Base-by-base conservation (phyloP, 2,329 filamentous ascomycete species). In the Hypomyces rosellus region DNA sequence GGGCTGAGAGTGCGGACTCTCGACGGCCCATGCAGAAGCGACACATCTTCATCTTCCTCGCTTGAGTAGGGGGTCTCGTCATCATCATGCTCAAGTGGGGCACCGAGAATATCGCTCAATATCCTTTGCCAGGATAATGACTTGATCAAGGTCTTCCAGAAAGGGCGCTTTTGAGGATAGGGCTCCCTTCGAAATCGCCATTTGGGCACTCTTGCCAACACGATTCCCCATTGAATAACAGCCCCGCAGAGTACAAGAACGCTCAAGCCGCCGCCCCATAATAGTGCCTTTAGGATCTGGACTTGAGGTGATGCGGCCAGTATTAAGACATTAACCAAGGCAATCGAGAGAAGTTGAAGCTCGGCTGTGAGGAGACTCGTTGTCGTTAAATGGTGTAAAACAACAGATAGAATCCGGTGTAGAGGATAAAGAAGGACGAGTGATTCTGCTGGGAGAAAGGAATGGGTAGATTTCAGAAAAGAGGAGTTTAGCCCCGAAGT, bases 351-450 rank as follows among this genome's bases (percentile, higher is more conserved):
- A 9, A 99, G 75, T 60, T 96, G 89, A 39, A 96, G 76, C 67
- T 99, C 93, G 5, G 93, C 84, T 2, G 86, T 80, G 46, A 97
- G 75, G 39, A 97, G 77, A 67, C 91, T 96, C 1, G 90, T 95
- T 0, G 89, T 92, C 1, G 91, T 92, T 55, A 97, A 77, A 63
- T 88, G 84, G 60, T 88, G 82, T 50, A 97, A 67, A 30, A 88
- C 81, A 30, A 78, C 74, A 62, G 88, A 82, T 20, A 96, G 72
- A 30, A 83, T 83, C 66, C 88, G 86, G 61, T 96, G 91, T 41
- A 97, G 73, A 14, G 92, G 89, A 64, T 92, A 96, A 50, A 96
- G 68, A 50, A 87, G 72, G 25, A 79, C 73, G 34, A 85, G 68
- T 8, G 71, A 71, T 65, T 90, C 86, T 22, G 75, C 69, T 45